Base-by-base conservation (phyloP, 164 flowering plant genomes). In the Brasenia schreberi region DNA sequence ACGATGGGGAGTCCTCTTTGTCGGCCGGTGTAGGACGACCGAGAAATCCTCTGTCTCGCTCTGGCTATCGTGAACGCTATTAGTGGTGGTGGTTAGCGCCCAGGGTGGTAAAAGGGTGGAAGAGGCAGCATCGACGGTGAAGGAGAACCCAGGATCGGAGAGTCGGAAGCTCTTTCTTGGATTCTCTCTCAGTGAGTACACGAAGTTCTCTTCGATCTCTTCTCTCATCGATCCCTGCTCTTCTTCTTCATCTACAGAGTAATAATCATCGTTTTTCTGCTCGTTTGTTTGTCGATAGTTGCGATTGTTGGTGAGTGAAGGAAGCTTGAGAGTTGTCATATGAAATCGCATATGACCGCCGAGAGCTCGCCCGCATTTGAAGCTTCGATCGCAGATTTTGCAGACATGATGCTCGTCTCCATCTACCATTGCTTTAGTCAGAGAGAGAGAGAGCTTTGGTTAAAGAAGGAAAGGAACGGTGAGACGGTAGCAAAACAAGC, bases 341-440 rank as follows among this genome's bases (percentile, higher is more conserved):
- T 94, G 99, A 4, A 96, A 95, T 73, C 97, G 81, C 99, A 91
- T 94, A 77, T 94, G 99, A 6, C 99, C 97, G 0, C 99, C 99
- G 0, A 94, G 77, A 12, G 97, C 99, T 62, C 99, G 77, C 6
- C 97, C 99, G 69, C 99, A 91, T 19, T 82, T 81, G 65, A 94
- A 94, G 2, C 96, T 97, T 67, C 84, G 91, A 79, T 85, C 88
- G 78, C 99, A 94, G 65, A 91, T 83, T 61, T 78, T 85, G 66
- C 99, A 94, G 70, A 78, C 83, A 69, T 88, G 84, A 75, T 33
- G 39, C 39, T 94, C 91, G 66, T 82, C 87, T 69, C 49, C 67
- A 33, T 84, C 19, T 63, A 42, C 33, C 58, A 39, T 23, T 6
- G 19, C 9, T 60, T n/a, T 1, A 42, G 63, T 23, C 27, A 67